phyloP scores from a whole-genome alignment of 768 basidiomycete species.

The Hericium coralloides region DNA sequence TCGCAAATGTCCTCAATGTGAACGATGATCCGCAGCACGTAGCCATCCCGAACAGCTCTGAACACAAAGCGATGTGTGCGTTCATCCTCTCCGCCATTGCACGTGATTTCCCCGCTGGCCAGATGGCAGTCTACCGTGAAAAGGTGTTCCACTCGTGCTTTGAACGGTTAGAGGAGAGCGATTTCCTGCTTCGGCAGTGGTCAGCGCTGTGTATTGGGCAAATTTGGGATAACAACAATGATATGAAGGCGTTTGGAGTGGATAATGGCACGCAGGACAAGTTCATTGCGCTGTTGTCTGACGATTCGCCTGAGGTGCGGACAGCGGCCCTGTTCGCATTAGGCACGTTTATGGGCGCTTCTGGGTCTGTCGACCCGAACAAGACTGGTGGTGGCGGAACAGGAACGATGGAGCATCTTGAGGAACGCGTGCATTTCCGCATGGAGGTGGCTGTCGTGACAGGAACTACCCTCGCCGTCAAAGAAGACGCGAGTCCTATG shows the following conservation, averaged over 20 bases:
- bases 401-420: slow-evolving; percentile 67
- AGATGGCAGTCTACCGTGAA: slow-evolving; percentile 75
- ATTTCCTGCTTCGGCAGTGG: slow-evolving; percentile 94
- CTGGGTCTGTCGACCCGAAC: slow-evolving; percentile 57
- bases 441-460: slow-evolving; percentile 92
- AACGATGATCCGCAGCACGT: slow-evolving; percentile 47
- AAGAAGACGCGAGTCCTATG: slow-evolving; percentile 94
- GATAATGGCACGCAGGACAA: slow-evolving; percentile 75
- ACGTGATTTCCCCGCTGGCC: slow-evolving; percentile 83
- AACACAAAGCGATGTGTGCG: slow-evolving; percentile 97
- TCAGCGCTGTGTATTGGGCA: slow-evolving; percentile 86
- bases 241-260: slow-evolving; percentile 79
- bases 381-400: slow-evolving; percentile 79
- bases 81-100: slow-evolving; percentile 89
- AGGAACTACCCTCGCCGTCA: slow-evolving; percentile 77
- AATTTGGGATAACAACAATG: slow-evolving; percentile 91
- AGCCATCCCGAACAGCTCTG: slow-evolving; percentile 83
- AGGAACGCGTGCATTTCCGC: slow-evolving; percentile 72
- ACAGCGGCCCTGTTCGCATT: slow-evolving; percentile 87
- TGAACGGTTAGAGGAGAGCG: slow-evolving; percentile 75
- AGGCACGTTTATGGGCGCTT: slow-evolving; percentile 88
- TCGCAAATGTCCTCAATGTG: slow-evolving; percentile 65
- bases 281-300: slow-evolving; percentile 67
- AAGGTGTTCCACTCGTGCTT: slow-evolving; percentile 84
- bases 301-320: slow-evolving; percentile 89